These are phyloP conservation scores for Fusarium virguliforme DNA, from an alignment of 2,329 filamentous ascomycete species.

Conservation along the genomic window DNA sequence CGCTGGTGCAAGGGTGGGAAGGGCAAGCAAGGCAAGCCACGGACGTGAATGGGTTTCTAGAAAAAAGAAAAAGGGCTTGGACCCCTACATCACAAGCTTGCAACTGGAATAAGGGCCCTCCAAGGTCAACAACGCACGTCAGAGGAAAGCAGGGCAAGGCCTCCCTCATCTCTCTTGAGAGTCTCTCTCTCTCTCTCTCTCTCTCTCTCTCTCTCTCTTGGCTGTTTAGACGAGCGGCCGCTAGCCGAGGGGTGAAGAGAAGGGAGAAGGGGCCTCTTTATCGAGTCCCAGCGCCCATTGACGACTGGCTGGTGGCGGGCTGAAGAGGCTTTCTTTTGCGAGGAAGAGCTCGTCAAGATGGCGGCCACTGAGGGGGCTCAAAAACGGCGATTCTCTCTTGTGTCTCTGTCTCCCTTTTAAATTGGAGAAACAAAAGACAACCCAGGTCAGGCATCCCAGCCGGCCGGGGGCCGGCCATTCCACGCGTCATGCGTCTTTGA, in stretches of 20 bases:
- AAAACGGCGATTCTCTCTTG: background rate
- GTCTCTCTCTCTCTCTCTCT: too few relatives aligned
- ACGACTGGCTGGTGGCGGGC: slow-evolving; percentile 2
- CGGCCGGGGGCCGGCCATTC: background rate
- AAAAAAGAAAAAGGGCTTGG: slow-evolving; percentile 13
- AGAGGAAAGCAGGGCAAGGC: background rate
- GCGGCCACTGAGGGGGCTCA: too few relatives aligned
- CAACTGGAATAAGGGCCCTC: too few relatives aligned
- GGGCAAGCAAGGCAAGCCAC: background rate
- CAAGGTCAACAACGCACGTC: background rate
- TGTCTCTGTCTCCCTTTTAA: too few relatives aligned
- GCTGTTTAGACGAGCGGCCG: slow-evolving; percentile 4
- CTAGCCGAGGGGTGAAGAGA: background rate
- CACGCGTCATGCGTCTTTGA: slow-evolving; percentile 15
- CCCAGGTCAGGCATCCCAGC: background rate
- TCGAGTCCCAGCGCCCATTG: background rate
- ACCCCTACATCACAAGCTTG: too few relatives aligned
- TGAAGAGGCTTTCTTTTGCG: background rate
- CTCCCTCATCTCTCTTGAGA: background rate
- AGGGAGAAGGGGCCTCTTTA: background rate
- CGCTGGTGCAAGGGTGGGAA: background rate
- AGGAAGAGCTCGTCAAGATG: background rate
- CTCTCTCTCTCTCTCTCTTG: too few relatives aligned
- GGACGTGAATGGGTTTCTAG: slow-evolving; percentile 14
- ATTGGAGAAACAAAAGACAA: background rate